Percentiles rank a stretch among this genome's conserved stretches.
phyloP scores from a whole-genome alignment of 2,329 filamentous ascomycete genomes.

The Aspergillus vadensis region DNA sequence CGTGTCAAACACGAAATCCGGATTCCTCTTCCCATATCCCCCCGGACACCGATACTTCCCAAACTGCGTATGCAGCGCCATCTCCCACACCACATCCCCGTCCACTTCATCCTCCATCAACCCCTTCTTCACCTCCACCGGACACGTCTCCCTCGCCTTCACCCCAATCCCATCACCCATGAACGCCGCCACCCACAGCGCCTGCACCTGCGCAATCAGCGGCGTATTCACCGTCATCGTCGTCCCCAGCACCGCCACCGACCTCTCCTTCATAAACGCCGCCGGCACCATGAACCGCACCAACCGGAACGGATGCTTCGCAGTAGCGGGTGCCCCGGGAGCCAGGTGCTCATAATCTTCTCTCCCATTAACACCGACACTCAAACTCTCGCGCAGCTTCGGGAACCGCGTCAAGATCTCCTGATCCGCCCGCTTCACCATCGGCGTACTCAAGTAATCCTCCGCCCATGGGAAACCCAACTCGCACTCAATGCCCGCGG shows the following conservation, averaged over 20 bases:
- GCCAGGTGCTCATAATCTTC: slow-evolving; percentile 32
- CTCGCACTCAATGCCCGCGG: slow-evolving; percentile 44
- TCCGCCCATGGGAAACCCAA: slow-evolving; percentile 50
- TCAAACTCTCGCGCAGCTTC: slow-evolving; percentile 49
- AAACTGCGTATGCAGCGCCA: slow-evolving; percentile 67
- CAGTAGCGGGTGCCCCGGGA: slow-evolving; percentile 39
- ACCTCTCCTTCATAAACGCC: slow-evolving; percentile 43
- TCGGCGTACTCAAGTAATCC: slow-evolving; percentile 37
- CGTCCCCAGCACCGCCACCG: slow-evolving; percentile 54
- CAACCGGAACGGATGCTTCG: slow-evolving; percentile 50
- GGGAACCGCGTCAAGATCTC: slow-evolving; percentile 57
- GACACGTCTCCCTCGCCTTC: slow-evolving; percentile 26
- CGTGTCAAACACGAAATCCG: slow-evolving; percentile 74
- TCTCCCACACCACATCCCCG: slow-evolving; percentile 52
- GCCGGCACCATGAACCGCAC: slow-evolving; percentile 51
- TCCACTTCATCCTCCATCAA: slow-evolving; percentile 2
- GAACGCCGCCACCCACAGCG: slow-evolving; percentile 67
- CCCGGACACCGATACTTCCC: slow-evolving; percentile 65
- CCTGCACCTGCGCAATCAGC: slow-evolving; percentile 51
- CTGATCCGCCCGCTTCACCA: slow-evolving; percentile 49
- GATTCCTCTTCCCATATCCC: slow-evolving; percentile 59
- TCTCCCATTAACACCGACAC: neutral
- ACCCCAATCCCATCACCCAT: slow-evolving; percentile 56
- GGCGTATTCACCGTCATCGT: slow-evolving; percentile 50
- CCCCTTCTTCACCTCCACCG: slow-evolving; percentile 5